Conservation (phyloP, 768 basidiomycete species). For the Chlorophyllum brunneum region DNA sequence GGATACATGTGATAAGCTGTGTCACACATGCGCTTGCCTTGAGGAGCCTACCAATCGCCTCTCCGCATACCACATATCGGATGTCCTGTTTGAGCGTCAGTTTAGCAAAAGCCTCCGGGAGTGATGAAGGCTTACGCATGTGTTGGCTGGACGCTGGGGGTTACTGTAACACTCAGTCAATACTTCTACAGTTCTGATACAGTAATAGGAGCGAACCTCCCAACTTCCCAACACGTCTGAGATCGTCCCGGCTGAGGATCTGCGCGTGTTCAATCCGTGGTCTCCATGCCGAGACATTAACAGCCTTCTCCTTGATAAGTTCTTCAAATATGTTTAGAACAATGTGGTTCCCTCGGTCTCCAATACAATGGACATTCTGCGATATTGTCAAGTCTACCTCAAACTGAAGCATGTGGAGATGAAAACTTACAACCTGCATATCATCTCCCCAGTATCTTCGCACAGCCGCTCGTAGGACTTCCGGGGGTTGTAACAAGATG, state of each 20-base stretch:
- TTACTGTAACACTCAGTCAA: conserved; percentile 45
- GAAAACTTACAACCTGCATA: conserved; percentile 74
- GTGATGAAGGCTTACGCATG: conserved; percentile 61
- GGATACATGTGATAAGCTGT: neutral
- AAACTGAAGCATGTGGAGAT: neutral
- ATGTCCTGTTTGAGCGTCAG: conserved; percentile 46
- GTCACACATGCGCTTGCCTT: neutral
- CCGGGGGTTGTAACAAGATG: conserved; percentile 57
- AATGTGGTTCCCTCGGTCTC: conserved; percentile 82
- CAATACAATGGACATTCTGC: conserved; percentile 87
- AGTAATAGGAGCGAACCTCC: conserved; percentile 49
- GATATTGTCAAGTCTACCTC: neutral
- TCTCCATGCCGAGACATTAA: conserved; percentile 47
- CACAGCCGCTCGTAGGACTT: conserved; percentile 50
- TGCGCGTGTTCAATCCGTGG: conserved; percentile 94
- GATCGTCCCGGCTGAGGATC: conserved; percentile 69
- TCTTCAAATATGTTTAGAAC: conserved; percentile 82
- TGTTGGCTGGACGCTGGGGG: conserved; percentile 90
- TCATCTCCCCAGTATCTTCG: conserved; percentile 64
- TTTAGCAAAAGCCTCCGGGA: neutral
- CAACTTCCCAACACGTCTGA: conserved; percentile 63
- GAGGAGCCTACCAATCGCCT: conserved; percentile 52
- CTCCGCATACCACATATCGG: conserved; percentile 93
- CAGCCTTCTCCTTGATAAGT: conserved; percentile 36
- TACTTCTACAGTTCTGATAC: neutral